phyloP scores from a whole-genome alignment of 2,329 filamentous ascomycete genomes.

The Fusarium euwallaceae region DNA sequence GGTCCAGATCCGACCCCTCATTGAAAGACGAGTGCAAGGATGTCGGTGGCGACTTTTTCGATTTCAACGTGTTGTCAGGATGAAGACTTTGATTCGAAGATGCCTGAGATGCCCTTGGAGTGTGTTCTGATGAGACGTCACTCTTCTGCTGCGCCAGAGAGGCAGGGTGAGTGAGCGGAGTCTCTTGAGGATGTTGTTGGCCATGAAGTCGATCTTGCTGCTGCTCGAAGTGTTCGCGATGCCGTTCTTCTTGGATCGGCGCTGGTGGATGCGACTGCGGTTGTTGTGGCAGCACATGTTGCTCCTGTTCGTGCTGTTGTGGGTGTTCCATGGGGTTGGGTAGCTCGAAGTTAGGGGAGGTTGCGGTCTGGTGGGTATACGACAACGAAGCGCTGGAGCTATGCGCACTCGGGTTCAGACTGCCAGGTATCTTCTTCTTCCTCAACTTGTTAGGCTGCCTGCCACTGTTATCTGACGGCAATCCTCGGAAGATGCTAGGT shows the following conservation, averaged over 20 bases:
- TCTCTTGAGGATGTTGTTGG: conserved; percentile 35
- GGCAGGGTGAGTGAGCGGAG: conserved; percentile 30
- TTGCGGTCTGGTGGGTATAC: conserved; percentile 56
- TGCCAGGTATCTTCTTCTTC: conserved; percentile 85
- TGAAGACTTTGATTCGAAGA: conserved; percentile 58
- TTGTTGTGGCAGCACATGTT: conserved; percentile 32
- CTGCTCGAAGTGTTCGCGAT: conserved; percentile 33
- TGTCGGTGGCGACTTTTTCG: conserved; percentile 79
- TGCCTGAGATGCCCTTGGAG: conserved; percentile 61
- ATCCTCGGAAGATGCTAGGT: conserved; percentile 77
- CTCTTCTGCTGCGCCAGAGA: conserved; percentile 38
- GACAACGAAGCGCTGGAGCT: conserved; percentile 85
- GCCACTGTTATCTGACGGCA: conserved; percentile 70
- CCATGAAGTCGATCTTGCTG: conserved; percentile 27
- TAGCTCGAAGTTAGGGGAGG: conserved; percentile 62
- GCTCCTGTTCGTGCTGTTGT: conserved; percentile 36
- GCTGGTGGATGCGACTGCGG: conserved; percentile 28
- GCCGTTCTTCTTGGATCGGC: conserved; percentile 36
- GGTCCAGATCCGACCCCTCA: conserved; percentile 85
- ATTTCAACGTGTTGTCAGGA: conserved; percentile 67
- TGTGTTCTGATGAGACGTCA: conserved; percentile 60
- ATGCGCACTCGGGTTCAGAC: conserved; percentile 87
- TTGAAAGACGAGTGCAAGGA: conserved; percentile 84
- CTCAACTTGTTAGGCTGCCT: conserved; percentile 90
- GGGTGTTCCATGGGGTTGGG: conserved; percentile 61